Evolutionary conservation across 176 grass and related monocot species (phyloP), one percentile per base, ranked within the genome.

Genomic region (Musa beccarii): DNA sequence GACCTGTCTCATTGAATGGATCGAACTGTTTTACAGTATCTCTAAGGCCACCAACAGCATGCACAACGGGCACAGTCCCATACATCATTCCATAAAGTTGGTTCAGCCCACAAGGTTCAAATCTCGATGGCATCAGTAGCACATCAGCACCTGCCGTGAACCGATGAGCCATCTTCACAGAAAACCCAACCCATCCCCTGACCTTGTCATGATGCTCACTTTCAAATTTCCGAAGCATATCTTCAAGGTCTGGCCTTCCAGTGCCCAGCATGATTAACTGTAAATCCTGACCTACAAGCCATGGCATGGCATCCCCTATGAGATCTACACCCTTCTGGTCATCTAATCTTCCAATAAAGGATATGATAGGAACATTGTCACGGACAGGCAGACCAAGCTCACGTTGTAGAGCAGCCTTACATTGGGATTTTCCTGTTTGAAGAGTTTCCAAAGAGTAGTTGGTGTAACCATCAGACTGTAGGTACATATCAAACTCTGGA

Each of bases 41-140:
- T 62, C 82, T 82, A 75, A 99, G 88, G 63, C 88, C 95, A 55
- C 95, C 90, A n/a, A 99, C 95, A 0, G 88, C 88, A 83, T 99
- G 95, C 67, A 99, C 95, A 11, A 98, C 95, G 0, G 95, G 95
- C 52, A 98, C 59, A 28, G 95, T 98, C 26, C 95, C 95, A 13
- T 94, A 98, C 90, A 98, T 98, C 90, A 99, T 89, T 63, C 88
- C 95, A 81, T 94, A 89, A 28, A 94, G 84, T 83, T 92, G 95
- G 77, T 94, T 99, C 80, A 94, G 51, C 15, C 95, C 95, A 15
- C 95, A 99, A 51, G 90, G 90, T 75, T 99, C 95, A 52, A 91
- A 99, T 52, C 90, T 88, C 56, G 95, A 98, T 2, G 95, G 95
- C 95, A 98, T 98, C 79, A 98, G 68, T 10, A 98, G 71, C 69